Evolutionary conservation across 2,329 filamentous ascomycete species (phyloP), one percentile per base, ranked within the genome.

Genomic region (Fusarium sp.): DNA sequence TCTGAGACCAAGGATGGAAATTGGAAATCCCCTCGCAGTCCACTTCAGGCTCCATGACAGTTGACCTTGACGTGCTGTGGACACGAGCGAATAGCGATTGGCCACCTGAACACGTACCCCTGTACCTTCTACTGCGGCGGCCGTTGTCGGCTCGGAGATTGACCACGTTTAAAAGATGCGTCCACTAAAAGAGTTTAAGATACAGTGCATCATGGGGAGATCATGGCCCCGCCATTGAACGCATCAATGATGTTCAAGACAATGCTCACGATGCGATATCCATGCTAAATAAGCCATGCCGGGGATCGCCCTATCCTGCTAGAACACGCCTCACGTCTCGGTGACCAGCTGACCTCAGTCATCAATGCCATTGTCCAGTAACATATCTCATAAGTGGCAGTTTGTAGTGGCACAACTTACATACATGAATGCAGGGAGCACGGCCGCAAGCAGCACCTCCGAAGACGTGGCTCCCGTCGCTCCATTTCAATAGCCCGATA

Each of bases 341-440:
- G 38, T 60, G 75, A 62, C 69, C 73, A 69, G 73, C 73, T 77
- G 75, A 77, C 73, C 64, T 71, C 54, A 36, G 28, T 39, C 26
- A 55, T 54, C 44, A 39, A 60, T 67, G 39, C 35, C 61, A 70
- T 70, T 64, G 44, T 51, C 72, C 65, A 69, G 60, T 70, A 58
- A 52, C 51, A 61, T 62, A 65, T 55, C 59, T 71, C 36, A 45
- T 54, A 62, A 45, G 49, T 65, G 49, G 48, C 63, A 56, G 52
- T 58, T 64, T 57, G 49, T 47, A 68, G 75, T 77, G 63, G 66
- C 57, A 77, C 73, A 63, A 70, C 61, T 71, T 73, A 75, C 69
- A 75, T 73, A 75, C 69, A 75, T 73, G 42, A 65, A 62, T 41
- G 42, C 39, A 47, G 14, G 54, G 44, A 59, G 58, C 68, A 75